A percentile compares a stretch with the other conserved stretches of the same genome.
phyloP scores from a whole-genome alignment of 345 rosid species.

The Salix brachista region DNA sequence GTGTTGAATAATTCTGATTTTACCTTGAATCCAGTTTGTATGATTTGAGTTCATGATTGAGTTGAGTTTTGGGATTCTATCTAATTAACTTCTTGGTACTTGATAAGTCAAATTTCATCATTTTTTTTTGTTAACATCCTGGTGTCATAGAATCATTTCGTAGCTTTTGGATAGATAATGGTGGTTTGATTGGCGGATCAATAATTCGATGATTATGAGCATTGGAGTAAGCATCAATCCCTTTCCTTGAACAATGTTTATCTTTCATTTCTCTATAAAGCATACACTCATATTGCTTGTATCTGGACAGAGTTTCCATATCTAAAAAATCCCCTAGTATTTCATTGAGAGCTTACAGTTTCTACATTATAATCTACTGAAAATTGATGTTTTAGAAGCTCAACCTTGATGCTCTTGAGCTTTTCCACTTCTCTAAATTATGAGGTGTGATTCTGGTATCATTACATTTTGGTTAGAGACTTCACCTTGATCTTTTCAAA shows the following conservation, averaged over 20 bases:
- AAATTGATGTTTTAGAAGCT: neutral
- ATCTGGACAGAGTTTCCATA: neutral
- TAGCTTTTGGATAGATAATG: neutral
- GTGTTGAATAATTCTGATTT: neutral
- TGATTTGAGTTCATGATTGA: neutral
- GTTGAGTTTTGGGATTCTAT: neutral
- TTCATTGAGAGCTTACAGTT: neutral
- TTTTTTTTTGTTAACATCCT: neutral
- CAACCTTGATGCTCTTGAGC: neutral
- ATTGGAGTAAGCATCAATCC: neutral
- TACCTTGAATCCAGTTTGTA: neutral
- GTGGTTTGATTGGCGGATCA: neutral
- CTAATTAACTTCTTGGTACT: neutral
- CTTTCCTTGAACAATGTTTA: too few relatives aligned
- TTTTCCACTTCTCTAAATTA: too few relatives aligned
- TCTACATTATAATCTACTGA: neutral
- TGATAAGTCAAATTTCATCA: neutral
- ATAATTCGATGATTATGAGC: neutral
- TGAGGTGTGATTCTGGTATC: too few relatives aligned
- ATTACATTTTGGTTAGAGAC: too few relatives aligned
- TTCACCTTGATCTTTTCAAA: too few relatives aligned
- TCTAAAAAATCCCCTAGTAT: neutral
- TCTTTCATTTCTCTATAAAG: neutral
- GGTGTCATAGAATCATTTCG: neutral
- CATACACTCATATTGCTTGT: neutral